These are phyloP conservation scores for Thinopyrum elongatum DNA, from an alignment of 176 grass and related monocot genomes.

Conservation along the genomic window DNA sequence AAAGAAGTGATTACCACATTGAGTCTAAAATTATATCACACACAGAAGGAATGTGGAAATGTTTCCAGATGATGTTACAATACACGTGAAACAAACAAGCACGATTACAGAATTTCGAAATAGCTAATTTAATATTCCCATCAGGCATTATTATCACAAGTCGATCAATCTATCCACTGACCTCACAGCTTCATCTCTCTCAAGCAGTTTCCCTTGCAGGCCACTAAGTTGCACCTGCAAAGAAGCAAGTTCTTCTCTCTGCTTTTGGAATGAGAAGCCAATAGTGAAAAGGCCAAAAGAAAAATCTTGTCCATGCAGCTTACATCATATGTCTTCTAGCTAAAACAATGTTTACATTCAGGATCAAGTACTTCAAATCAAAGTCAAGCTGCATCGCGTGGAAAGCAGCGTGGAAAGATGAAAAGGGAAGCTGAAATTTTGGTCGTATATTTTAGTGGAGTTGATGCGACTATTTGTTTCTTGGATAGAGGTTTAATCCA, in stretches of 20 bases:
- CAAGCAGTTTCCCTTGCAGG: slow-evolving; percentile 55
- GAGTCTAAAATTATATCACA: neutral
- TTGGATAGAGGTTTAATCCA: too few species aligned
- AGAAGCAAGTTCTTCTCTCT: slow-evolving; percentile 55
- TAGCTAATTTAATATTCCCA: neutral
- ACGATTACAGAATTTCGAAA: neutral
- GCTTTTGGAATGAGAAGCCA: slow-evolving; percentile 22
- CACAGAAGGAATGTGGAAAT: neutral
- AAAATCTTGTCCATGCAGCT: neutral
- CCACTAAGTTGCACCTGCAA: slow-evolving; percentile 61
- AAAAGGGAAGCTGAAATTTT: too few species aligned
- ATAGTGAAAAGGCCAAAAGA: neutral
- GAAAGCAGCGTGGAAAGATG: too few species aligned
- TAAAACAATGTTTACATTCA: neutral
- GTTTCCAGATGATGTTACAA: neutral
- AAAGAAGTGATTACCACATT: neutral
- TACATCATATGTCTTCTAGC: neutral
- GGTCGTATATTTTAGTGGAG: too few species aligned
- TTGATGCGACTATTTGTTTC: too few species aligned
- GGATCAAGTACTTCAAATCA: too few species aligned
- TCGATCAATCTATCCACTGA: slow-evolving; percentile 59
- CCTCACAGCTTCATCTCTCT: slow-evolving; percentile 77
- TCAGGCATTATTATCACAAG: neutral
- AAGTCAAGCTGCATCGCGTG: too few species aligned
- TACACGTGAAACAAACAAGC: neutral